phyloP scores from a whole-genome alignment of 495 filamentous ascomycete genomes.

The Aspergillus ostianus region DNA sequence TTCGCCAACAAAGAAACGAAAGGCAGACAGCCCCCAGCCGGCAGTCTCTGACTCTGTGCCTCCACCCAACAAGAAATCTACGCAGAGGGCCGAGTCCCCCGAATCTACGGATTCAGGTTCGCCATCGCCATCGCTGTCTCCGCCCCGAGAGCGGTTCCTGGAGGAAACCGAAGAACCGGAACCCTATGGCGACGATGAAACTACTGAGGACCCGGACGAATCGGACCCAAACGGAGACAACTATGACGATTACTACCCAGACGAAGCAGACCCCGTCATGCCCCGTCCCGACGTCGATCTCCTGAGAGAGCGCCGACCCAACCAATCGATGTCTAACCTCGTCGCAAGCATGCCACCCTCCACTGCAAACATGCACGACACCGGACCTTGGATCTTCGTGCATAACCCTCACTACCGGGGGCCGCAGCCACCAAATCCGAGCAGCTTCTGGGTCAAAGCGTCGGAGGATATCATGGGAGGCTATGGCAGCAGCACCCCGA shows the following conservation, averaged over 20 bases:
- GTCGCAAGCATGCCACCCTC: slow-evolving; percentile 64
- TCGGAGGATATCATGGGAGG: not conserved
- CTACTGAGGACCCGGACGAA: not conserved
- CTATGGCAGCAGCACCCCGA: not conserved
- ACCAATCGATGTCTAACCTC: slow-evolving; percentile 62
- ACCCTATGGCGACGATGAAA: not conserved
- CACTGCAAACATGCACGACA: slow-evolving; percentile 39
- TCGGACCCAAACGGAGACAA: not conserved
- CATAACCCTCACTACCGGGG: slow-evolving; percentile 47
- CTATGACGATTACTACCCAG: not conserved
- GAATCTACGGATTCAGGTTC: not conserved
- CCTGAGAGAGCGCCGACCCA: slow-evolving; percentile 33
- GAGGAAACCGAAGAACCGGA: not conserved
- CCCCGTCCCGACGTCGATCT: slow-evolving; percentile 27
- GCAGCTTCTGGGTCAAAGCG: not conserved
- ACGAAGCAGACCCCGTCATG: slow-evolving; percentile 3
- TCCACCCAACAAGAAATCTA: not conserved
- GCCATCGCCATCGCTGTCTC: not conserved
- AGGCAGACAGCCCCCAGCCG: not conserved
- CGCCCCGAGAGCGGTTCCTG: not conserved
- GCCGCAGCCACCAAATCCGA: not conserved
- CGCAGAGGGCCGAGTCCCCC: not conserved
- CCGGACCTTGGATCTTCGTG: slow-evolving; percentile 66
- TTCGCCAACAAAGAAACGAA: not conserved
- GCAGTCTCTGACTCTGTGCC: not conserved